Evolutionary conservation across 768 basidiomycete species (phyloP), one percentile per base, ranked within the genome.

Genomic region (Amanita thiersii): DNA sequence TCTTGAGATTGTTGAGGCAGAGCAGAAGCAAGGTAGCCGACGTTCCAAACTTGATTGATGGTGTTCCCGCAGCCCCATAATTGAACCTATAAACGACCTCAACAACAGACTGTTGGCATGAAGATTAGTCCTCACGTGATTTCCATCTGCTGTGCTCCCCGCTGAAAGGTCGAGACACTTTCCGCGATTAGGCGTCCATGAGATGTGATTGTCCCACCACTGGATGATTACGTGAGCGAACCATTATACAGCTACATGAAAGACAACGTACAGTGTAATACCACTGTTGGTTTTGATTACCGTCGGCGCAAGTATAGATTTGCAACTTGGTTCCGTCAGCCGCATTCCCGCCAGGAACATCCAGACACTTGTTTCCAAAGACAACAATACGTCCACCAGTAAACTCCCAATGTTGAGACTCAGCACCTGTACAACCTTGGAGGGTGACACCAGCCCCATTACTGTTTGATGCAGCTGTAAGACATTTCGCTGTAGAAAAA

Each of bases 21-120:
- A 20, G 52, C 47, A 44, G 53, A 62, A 42, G 56, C 52, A 21
- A 59, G 57, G 54, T 75, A 77, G 2, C 73, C 73, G 2, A 66
- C 58, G 50, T 72, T 69, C 74, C 75, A 75, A 45, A 68, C 50
- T 53, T 77, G 74, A 50, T 75, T 75, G 14, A 62, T 47, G 51
- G 65, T 71, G 44, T 53, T 24, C 20, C 47, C 53, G 56, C 73
- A 75, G 19, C 47, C 47, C 66, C 69, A 75, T 37, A 74, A 53
- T 60, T 73, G 70, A 11, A 69, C 56, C 71, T 74, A 32, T 15
- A 5, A 8, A 31, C 35, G n/a, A n/a, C n/a, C 14, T 34, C 7
- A 34, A 31, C 9, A n/a, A 12, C n/a, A 15, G 3, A 15, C 19
- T 30, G 3, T 30, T 1, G 26, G 41, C 24, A 6, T 8, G 17